Evolutionary conservation across 768 basidiomycete genomes (phyloP).

Genomic region (Gymnopilus junonius): DNA sequence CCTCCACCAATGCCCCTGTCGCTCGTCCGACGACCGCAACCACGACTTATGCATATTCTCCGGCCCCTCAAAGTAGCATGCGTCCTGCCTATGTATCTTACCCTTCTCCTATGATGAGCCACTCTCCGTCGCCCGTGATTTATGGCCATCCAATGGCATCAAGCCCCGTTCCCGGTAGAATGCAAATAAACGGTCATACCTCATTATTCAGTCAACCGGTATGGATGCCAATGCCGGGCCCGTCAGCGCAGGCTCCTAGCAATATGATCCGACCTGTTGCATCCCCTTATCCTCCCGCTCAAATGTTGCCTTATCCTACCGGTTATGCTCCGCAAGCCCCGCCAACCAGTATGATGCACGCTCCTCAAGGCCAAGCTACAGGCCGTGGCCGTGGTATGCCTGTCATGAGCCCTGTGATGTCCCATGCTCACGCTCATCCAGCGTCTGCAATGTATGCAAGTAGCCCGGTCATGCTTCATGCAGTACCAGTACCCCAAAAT

Average conservation of each 20-base stretch:
- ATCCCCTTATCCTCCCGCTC: constrained; percentile 63
- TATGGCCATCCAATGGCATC: constrained; percentile 63
- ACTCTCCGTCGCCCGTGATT: constrained; percentile 71
- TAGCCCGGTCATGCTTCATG: constrained; percentile 75
- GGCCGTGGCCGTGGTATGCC: constrained; percentile 57
- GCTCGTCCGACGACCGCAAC: constrained; percentile 40
- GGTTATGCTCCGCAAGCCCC: constrained; percentile 52
- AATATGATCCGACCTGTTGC: constrained; percentile 59
- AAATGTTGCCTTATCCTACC: constrained; percentile 68
- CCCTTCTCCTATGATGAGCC: constrained; percentile 72
- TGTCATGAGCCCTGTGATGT: constrained; percentile 76
- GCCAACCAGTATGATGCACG: constrained; percentile 45
- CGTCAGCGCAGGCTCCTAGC: constrained; percentile 49
- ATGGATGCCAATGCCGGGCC: constrained; percentile 63
- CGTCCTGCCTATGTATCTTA: constrained; percentile 64
- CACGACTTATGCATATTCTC: constrained; percentile 41
- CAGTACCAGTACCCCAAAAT: constrained; percentile 45
- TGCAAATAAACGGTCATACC: constrained; percentile 65
- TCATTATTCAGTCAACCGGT: constrained; percentile 64
- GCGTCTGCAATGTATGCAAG: constrained; percentile 62
- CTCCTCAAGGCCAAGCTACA: constrained; percentile 42
- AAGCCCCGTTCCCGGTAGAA: constrained; percentile 66
- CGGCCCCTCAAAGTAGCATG: constrained; percentile 50
- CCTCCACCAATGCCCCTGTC: constrained; percentile 49
- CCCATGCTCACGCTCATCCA: constrained; percentile 45